phyloP scores from a whole-genome alignment of 768 basidiomycete genomes.

The Leccinum incarnatum region DNA sequence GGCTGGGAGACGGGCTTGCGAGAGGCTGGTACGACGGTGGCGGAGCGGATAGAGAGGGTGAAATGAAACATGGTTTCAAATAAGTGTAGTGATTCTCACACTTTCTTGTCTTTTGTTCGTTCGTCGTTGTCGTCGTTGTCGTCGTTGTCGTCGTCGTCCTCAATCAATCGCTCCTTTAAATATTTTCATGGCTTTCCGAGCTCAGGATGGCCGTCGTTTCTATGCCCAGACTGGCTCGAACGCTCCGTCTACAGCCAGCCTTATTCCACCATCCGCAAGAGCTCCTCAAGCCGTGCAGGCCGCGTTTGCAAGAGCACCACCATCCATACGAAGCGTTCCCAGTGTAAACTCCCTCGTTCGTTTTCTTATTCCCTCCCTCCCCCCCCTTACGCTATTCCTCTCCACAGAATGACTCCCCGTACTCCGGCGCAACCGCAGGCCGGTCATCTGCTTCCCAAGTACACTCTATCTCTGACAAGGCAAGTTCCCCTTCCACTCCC shows the following conservation, averaged over 20 bases:
- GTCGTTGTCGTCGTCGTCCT: not conserved
- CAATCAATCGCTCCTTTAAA: conserved; percentile 20
- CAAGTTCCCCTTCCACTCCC: conserved; percentile 12
- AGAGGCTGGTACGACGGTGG: conserved; percentile 47
- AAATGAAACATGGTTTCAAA: not conserved
- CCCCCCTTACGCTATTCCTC: not conserved
- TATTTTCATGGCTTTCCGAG: conserved; percentile 21
- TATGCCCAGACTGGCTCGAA: conserved; percentile 39
- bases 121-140: not conserved
- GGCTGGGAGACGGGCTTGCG: conserved; percentile 32
- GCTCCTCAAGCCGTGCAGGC: conserved; percentile 38
- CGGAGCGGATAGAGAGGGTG: conserved; percentile 46
- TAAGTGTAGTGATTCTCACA: not conserved
- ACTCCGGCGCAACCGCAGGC: conserved; percentile 33
- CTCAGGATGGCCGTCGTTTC: conserved; percentile 37
- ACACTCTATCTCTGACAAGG: conserved; percentile 62
- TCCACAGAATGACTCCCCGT: conserved; percentile 41
- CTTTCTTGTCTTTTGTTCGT: conserved; percentile 2
- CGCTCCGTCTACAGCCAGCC: conserved; percentile 52
- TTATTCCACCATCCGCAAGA: conserved; percentile 40
- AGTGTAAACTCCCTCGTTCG: conserved; percentile 46
- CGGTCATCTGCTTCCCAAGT: conserved; percentile 25
- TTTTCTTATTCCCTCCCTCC: not conserved
- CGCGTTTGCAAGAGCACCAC: conserved; percentile 41
- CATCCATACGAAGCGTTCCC: conserved; percentile 34